phyloP scores from a whole-genome alignment of 768 basidiomycete genomes.

The Pleurotus eryngii region DNA sequence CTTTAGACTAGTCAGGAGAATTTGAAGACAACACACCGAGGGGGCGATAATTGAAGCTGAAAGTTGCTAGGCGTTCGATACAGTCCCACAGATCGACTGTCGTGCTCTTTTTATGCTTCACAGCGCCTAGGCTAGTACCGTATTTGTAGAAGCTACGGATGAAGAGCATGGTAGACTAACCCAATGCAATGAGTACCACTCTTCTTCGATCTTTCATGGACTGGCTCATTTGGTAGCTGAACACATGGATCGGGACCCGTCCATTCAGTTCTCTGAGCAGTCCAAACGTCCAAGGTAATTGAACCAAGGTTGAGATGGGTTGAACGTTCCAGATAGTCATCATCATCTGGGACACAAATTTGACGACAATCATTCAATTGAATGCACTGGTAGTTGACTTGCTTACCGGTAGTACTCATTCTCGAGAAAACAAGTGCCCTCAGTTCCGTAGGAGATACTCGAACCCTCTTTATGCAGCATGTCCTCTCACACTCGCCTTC shows the following conservation, averaged over 20 bases:
- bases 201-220: conserved; percentile 26
- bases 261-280: conserved; percentile 8
- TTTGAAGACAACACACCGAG: conserved; percentile 12
- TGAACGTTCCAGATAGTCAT: conserved; percentile 5
- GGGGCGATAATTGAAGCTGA: conserved; percentile 16
- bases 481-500: background rate
- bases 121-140: background rate
- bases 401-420: conserved; percentile 8
- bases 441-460: background rate
- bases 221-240: conserved; percentile 5
- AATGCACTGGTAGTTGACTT: background rate
- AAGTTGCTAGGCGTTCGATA: conserved; percentile 7
- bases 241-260: background rate
- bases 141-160: background rate
- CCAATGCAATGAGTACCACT: conserved; percentile 21
- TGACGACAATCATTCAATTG: too few species aligned
- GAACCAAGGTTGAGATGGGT: background rate
- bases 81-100: background rate
- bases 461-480: background rate
- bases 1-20: background rate
- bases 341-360: conserved; percentile 8
- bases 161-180: conserved; percentile 12
- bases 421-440: conserved; percentile 7
- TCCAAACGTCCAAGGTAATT: conserved; percentile 11
- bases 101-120: background rate